These are phyloP conservation scores for Acidomyces sp. DNA, from an alignment of 495 filamentous ascomycete genomes.

Conservation along the genomic window DNA sequence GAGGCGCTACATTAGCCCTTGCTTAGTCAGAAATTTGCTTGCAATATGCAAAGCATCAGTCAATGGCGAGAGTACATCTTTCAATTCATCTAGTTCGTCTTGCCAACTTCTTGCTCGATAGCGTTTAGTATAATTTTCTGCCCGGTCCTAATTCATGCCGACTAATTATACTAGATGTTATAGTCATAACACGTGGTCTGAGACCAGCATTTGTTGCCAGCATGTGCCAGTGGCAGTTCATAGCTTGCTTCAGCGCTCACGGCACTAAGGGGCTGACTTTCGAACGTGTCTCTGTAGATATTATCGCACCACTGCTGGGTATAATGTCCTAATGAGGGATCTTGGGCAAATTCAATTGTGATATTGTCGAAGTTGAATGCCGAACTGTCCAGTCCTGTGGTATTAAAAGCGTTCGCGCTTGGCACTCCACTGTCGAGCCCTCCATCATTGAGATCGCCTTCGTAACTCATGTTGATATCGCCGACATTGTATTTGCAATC, in stretches of 20 bases:
- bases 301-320: background rate
- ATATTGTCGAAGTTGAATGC: slow-evolving; percentile 10
- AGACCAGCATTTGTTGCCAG: no score
- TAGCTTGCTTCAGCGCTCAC: slow-evolving; percentile 2
- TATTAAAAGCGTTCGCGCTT: no score
- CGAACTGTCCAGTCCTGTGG: slow-evolving; percentile 15
- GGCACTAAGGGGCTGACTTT: slow-evolving; percentile 1
- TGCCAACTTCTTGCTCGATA: no score
- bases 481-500: slow-evolving; percentile 15
- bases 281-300: slow-evolving; percentile 1
- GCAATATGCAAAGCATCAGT: slow-evolving; percentile 13
- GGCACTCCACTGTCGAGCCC: slow-evolving; percentile 4
- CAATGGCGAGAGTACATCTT: slow-evolving; percentile 9
- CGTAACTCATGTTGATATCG: slow-evolving; percentile 11
- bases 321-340: slow-evolving; percentile 10
- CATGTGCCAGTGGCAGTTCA: no score
- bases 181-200: no score
- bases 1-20: background rate
- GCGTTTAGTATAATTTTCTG: no score
- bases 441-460: background rate
- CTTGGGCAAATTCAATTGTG: slow-evolving; percentile 4
- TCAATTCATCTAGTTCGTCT: no score
- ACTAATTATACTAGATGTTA: no score
- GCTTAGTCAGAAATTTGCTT: slow-evolving; percentile 5
- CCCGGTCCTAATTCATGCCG: no score